Conservation (phyloP, 495 filamentous ascomycete species). For the Xylaria acuta region DNA sequence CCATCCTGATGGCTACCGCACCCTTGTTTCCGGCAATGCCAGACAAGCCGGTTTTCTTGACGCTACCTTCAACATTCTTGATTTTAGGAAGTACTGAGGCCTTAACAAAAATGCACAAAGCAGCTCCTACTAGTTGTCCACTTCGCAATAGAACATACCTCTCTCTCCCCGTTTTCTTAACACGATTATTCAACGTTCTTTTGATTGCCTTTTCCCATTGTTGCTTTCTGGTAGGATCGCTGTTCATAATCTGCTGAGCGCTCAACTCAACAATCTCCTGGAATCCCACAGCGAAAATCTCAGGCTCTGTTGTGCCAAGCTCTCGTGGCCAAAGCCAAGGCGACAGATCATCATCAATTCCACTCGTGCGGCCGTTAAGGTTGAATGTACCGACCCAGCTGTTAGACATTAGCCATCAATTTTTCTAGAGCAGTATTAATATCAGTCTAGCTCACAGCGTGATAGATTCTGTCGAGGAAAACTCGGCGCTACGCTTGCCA, state of each 20-base stretch:
- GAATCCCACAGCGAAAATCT: constrained; percentile 88
- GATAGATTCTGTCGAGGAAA: constrained; percentile 56
- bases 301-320: constrained; percentile 62
- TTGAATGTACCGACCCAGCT: constrained; percentile 95
- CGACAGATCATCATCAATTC: constrained; percentile 78
- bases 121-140: constrained; percentile 94
- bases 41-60: constrained; percentile 98
- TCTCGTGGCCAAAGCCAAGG: constrained; percentile 76
- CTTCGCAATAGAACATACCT: constrained; percentile 89
- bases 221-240: constrained; percentile 83
- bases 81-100: constrained; percentile 75
- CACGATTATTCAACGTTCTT: constrained; percentile 72
- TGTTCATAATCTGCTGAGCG: constrained; percentile 99
- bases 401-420: constrained; percentile 47
- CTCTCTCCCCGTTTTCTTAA: constrained; percentile 64
- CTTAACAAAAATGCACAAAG: constrained; percentile 88
- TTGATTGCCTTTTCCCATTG: constrained; percentile 86
- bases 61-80: constrained; percentile 93
- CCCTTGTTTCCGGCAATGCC: constrained; percentile 99
- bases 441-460: constrained; percentile 46
- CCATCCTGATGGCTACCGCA: constrained; percentile 94
- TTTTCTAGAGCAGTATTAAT: constrained; percentile 39
- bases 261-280: constrained; percentile 97
- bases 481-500: constrained; percentile 61
- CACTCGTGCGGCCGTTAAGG: constrained; percentile 81